phyloP scores from a whole-genome alignment of 2,329 filamentous ascomycete species.

The Mycosphaerella arachidis region DNA sequence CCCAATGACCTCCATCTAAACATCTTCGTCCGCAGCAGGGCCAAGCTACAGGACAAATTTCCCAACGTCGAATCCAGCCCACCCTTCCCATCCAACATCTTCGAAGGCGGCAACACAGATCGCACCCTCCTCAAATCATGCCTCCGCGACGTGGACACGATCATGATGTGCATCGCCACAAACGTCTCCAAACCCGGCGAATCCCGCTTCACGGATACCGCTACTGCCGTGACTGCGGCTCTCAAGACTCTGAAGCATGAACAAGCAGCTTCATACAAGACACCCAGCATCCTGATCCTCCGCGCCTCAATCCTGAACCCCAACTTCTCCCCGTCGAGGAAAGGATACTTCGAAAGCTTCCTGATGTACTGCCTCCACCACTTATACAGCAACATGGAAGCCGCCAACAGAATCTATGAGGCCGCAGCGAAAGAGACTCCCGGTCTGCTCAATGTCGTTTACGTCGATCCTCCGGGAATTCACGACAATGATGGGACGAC shows the following conservation, averaged over 20 bases:
- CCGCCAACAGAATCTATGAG: not conserved
- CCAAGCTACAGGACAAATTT: constrained; percentile 20
- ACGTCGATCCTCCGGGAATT: constrained; percentile 15
- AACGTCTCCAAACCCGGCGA: constrained; percentile 13
- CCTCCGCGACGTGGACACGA: constrained; percentile 24
- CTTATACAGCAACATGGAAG: not conserved
- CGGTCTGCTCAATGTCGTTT: constrained; percentile 6
- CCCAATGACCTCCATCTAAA: constrained; percentile 19
- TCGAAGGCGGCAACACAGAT: constrained; percentile 37
- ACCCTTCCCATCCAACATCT: constrained; percentile 27
- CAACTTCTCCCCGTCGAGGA: not conserved
- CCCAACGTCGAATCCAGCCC: constrained; percentile 14
- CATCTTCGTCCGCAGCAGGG: constrained; percentile 21
- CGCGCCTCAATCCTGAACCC: constrained; percentile 13
- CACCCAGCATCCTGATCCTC: constrained; percentile 14
- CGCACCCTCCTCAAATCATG: constrained; percentile 9
- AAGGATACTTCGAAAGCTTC: not conserved
- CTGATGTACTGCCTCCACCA: not conserved
- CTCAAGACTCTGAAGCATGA: constrained; percentile 4
- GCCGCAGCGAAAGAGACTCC: not conserved
- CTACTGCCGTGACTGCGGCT: constrained; percentile 8
- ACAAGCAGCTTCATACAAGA: constrained; percentile 4
- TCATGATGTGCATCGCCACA: constrained; percentile 20
- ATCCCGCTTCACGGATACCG: constrained; percentile 18
- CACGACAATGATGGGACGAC: constrained; percentile 12